These are phyloP conservation scores for Flaveria sonorensis DNA, from an alignment of 129 eudicot genomes.

Conservation along the genomic window DNA sequence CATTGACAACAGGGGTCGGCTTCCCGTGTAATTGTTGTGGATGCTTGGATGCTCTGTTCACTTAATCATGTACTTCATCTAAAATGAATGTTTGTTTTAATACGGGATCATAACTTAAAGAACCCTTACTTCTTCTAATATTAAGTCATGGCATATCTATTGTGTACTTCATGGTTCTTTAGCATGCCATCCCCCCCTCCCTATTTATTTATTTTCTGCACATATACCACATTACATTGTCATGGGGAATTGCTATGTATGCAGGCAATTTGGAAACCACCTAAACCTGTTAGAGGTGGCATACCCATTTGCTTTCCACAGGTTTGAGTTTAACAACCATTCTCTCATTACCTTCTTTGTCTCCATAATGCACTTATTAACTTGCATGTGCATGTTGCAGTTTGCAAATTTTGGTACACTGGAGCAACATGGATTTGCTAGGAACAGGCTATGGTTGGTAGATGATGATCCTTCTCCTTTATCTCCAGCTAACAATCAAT, in stretches of 20 bases:
- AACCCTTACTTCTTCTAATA: background rate
- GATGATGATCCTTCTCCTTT: slow-evolving; percentile 81
- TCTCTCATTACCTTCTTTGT: slow-evolving; percentile 5
- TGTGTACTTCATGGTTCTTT: slow-evolving; percentile 8
- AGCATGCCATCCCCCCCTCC: background rate
- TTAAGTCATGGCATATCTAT: slow-evolving; percentile 1
- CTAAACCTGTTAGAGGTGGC: slow-evolving; percentile 83
- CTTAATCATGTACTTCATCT: slow-evolving; percentile 8
- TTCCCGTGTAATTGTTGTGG: background rate
- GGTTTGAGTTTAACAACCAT: slow-evolving; percentile 48
- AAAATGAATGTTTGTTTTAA: background rate
- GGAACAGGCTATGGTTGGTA: slow-evolving; percentile 80
- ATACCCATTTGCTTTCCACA: slow-evolving; percentile 89
- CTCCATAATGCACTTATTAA: slow-evolving; percentile 26
- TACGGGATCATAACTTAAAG: background rate
- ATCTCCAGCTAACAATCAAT: slow-evolving; percentile 63
- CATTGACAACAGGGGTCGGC: too few relatives aligned
- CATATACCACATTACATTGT: slow-evolving; percentile 6
- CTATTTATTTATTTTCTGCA: background rate
- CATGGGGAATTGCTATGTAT: slow-evolving; percentile 29
- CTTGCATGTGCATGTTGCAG: slow-evolving; percentile 43
- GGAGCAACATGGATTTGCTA: slow-evolving; percentile 91
- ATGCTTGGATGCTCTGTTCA: slow-evolving; percentile 30
- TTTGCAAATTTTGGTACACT: slow-evolving; percentile 78
- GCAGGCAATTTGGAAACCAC: slow-evolving; percentile 75